phyloP scores from a whole-genome alignment of 2,329 filamentous ascomycete genomes.

The Sporothrix pseudoabietina region DNA sequence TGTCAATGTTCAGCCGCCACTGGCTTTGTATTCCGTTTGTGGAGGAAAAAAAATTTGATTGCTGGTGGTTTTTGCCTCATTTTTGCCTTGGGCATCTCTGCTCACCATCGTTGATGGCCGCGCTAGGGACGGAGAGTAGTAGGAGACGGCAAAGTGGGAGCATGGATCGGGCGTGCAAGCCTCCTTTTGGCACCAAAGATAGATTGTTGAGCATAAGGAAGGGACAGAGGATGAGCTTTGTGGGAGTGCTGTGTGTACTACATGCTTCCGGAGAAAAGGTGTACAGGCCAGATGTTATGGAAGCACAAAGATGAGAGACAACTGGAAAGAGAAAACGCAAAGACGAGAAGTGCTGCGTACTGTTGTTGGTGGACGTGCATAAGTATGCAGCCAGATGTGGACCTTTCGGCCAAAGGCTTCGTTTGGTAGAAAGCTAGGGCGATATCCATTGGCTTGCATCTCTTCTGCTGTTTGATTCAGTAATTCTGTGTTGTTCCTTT shows the following conservation, averaged over 20 bases:
- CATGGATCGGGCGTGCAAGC: constrained; percentile 23
- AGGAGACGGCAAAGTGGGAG: neutral
- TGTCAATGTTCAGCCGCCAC: constrained; percentile 38
- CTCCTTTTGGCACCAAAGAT: constrained; percentile 23
- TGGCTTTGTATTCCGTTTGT: constrained; percentile 28
- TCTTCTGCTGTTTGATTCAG: neutral
- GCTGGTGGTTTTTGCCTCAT: neutral
- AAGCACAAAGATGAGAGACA: neutral
- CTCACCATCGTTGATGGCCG: neutral
- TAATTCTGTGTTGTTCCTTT: neutral
- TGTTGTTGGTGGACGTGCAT: neutral
- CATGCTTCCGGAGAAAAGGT: neutral
- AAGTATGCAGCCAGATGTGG: neutral
- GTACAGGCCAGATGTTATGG: constrained; percentile 12
- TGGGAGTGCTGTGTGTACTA: neutral
- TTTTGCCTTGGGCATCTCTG: neutral
- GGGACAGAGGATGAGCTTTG: neutral
- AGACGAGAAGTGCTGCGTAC: neutral
- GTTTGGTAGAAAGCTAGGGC: neutral
- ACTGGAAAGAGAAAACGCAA: neutral
- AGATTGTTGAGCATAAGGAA: neutral
- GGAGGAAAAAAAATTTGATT: neutral
- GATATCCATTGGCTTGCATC: neutral
- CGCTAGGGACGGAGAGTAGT: neutral
- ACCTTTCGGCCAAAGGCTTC: neutral